phyloP scores from a whole-genome alignment of 495 filamentous ascomycete genomes.

The Penicillium odoratum region DNA sequence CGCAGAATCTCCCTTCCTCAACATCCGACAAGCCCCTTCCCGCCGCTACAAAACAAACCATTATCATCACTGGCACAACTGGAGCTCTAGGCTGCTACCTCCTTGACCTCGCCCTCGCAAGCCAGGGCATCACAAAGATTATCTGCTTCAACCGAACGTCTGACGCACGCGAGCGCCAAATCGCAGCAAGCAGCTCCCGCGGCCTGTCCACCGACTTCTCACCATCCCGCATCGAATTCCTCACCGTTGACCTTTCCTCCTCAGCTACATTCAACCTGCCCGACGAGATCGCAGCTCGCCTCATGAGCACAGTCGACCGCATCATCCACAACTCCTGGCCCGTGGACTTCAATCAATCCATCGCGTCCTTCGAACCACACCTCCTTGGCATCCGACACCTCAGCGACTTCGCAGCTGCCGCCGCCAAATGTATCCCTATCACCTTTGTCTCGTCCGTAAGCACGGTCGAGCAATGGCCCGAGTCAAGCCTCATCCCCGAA shows the following conservation, averaged over 20 bases:
- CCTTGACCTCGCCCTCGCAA: constrained; percentile 42
- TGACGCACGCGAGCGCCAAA: constrained; percentile 17
- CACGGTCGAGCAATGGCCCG: constrained; percentile 39
- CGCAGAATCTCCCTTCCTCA: constrained; percentile 20
- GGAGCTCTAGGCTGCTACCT: constrained; percentile 61
- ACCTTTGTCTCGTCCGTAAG: constrained; percentile 55
- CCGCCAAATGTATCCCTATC: constrained; percentile 43
- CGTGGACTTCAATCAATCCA: constrained; percentile 60
- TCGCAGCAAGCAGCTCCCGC: constrained; percentile 16
- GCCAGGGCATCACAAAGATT: constrained; percentile 42
- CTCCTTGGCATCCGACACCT: constrained; percentile 52
- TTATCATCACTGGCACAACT: constrained; percentile 58
- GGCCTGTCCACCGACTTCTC: constrained; percentile 6
- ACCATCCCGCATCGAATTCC: constrained; percentile 39
- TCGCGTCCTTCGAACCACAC: constrained; percentile 55
- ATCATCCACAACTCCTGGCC: constrained; percentile 66
- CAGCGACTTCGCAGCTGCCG: constrained; percentile 45
- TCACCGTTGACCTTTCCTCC: constrained; percentile 47
- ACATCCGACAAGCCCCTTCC: constrained; percentile 4
- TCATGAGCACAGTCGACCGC: constrained; percentile 42
- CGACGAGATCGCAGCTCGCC: constrained; percentile 31
- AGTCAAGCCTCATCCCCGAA: constrained; percentile 42
- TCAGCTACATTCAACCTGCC: constrained; percentile 44
- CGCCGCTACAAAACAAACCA: constrained; percentile 10
- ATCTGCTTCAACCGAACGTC: constrained; percentile 55